These are phyloP conservation scores for Pyropia yezoensis DNA, from an alignment of 23 red algal species.

Conservation along the genomic window DNA sequence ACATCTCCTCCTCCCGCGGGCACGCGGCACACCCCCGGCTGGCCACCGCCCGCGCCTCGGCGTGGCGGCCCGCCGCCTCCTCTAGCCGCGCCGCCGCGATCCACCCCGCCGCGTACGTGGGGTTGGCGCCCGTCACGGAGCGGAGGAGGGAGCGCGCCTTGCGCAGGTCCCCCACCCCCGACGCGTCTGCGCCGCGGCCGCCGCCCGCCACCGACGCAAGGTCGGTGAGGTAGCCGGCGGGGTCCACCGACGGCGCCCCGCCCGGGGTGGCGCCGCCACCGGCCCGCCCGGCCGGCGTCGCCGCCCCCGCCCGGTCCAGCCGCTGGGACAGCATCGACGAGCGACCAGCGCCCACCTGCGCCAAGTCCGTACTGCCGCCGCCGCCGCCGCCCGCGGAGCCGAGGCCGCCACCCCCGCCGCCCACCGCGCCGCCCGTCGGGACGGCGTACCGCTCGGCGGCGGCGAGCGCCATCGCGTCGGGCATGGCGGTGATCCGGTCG, in stretches of 20 bases:
- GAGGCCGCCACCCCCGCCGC: conserved; percentile 2
- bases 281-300: not conserved
- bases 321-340: conserved; percentile 45
- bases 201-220: conserved; percentile 14
- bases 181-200: conserved; percentile 7
- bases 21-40: conserved; percentile 55
- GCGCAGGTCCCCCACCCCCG: conserved; percentile 65
- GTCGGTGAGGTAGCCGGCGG: conserved; percentile 52
- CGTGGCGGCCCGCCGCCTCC: conserved; percentile 44
- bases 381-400: not conserved
- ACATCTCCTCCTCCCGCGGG: conserved; percentile 67
- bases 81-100: conserved; percentile 84
- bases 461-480: conserved; percentile 42
- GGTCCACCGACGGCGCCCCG: conserved; percentile 44
- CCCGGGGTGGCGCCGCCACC: too few species aligned
- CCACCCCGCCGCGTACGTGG: conserved; percentile 70
- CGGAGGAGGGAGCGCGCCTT: conserved; percentile 53
- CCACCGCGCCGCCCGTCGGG: conserved; percentile 19
- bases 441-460: conserved; percentile 9
- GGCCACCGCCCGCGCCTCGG: conserved; percentile 46
- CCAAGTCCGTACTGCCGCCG: conserved; percentile 54
- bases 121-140: conserved; percentile 56
- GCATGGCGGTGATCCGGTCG: conserved; percentile 58
- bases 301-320: conserved; percentile 33
- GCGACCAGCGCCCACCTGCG: conserved; percentile 45